Base-by-base conservation (phyloP, 2,329 filamentous ascomycete genomes). In the Trichoderma sp. region DNA sequence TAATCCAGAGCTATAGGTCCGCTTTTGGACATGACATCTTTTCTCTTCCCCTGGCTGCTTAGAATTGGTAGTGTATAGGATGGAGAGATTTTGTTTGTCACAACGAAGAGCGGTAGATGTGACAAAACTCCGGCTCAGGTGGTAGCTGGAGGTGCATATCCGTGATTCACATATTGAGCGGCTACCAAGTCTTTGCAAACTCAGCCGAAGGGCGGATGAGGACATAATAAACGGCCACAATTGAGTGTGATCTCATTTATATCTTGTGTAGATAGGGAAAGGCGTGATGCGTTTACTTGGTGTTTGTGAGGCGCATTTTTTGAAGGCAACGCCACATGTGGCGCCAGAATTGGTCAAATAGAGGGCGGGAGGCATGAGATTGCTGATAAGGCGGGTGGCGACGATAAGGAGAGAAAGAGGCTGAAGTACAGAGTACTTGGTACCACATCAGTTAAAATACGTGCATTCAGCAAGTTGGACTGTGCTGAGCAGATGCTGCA, bases 1-100 rank as follows among this genome's bases (percentile, higher is more conserved):
- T 2, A 74, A 61, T 2, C 72, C 71, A 5, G 67, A 70, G 10
- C 52, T 27, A 57, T 42, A 29, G 2, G n/a, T n/a, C 6, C 27
- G 27, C n/a, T 61, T 53, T 29, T 60, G 50, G 32, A 45, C 12
- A 10, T 58, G 67, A 4, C 37, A 45, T 45, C 34, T 34, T 4
- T 53, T 42, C 34, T 45, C 37, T 6, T 67, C 64, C 15, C 13
- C 39, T 29, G 42, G 17, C 15, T 22, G 48, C 25, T 25, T 50
- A 27, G 39, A 34, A 57, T 37, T 34, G 35, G n/a, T 8, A 17
- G 29, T 17, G 29, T 27, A 17, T 59, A 35, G 61, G 32, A 8
- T 13, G 10, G 42, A 32, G 15, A 25, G 34, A 4, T 42, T 63
- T 17, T 53, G 58, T 15, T 34, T 25, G 25, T 57, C 29, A 54